phyloP scores from a whole-genome alignment of 2,329 filamentous ascomycete genomes.

The Berkeleyomyces rouxiae region DNA sequence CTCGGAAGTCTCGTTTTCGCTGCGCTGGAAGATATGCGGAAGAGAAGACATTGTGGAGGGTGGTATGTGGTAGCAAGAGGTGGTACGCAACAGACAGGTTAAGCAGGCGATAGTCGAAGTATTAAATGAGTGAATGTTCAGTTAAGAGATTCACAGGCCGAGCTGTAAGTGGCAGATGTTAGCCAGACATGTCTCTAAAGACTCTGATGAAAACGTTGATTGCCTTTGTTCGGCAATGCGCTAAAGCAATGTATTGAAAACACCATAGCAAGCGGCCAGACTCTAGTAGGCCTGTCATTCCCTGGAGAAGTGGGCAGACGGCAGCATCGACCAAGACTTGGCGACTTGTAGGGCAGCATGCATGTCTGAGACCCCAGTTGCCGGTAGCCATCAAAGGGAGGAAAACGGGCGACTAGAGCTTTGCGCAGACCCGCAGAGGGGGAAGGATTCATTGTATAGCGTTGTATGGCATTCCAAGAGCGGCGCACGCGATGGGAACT shows the following conservation, averaged over 20 bases:
- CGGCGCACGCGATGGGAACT: not conserved
- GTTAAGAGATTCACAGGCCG: constrained; percentile 11
- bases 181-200: not conserved
- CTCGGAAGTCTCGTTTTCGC: constrained; percentile 31
- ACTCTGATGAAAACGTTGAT: not conserved
- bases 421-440: not conserved
- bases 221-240: not conserved
- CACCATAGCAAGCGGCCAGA: not conserved
- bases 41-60: constrained; percentile 13
- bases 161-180: not conserved
- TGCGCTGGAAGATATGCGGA: constrained; percentile 9
- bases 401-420: not conserved
- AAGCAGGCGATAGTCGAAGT: constrained; percentile 1
- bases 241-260: constrained; percentile 7
- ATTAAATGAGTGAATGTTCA: constrained; percentile 12
- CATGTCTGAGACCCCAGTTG: not conserved
- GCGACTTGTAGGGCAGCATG: not conserved
- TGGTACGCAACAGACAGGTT: not conserved
- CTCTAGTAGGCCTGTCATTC: no score
- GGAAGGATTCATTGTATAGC: not conserved
- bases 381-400: not conserved
- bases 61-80: not conserved
- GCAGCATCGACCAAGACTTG: not conserved
- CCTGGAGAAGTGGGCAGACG: not conserved
- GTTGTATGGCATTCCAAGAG: not conserved